Evolutionary conservation across 768 basidiomycete species (phyloP).

Genomic region (Candolleomyces eurysporus): DNA sequence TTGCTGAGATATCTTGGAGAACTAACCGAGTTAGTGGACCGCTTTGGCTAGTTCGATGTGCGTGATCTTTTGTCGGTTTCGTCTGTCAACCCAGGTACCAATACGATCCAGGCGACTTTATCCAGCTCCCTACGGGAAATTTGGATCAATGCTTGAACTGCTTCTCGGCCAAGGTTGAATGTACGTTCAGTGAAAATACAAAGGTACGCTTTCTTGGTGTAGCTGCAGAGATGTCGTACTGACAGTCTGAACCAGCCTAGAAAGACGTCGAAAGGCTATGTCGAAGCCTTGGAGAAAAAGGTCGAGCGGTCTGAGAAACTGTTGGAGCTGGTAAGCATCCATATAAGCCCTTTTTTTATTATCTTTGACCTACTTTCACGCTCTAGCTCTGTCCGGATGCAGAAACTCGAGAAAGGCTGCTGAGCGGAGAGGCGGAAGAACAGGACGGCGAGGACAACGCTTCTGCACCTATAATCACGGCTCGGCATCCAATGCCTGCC

Average conservation of each 20-base stretch:
- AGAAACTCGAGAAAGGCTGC: constrained; percentile 41
- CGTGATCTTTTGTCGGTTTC: constrained; percentile 2
- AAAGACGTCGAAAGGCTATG: constrained; percentile 34
- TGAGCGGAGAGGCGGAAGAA: no score
- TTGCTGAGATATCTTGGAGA: not conserved
- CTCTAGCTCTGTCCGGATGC: constrained; percentile 62
- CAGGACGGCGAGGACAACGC: no score
- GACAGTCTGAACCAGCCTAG: not conserved
- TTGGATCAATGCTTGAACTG: constrained; percentile 64
- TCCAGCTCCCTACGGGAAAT: constrained; percentile 6
- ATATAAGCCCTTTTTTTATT: not conserved
- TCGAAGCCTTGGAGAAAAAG: constrained; percentile 58
- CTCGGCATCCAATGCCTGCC: no score
- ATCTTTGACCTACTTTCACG: not conserved
- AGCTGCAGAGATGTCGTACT: constrained; percentile 12
- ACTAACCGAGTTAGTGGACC: not conserved
- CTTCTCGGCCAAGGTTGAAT: constrained; percentile 57
- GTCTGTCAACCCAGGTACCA: not conserved
- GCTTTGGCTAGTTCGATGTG: constrained; percentile 7
- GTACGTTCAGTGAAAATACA: constrained; percentile 66
- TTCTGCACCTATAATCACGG: no score
- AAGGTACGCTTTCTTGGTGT: constrained; percentile 39
- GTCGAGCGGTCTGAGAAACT: constrained; percentile 61
- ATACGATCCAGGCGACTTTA: constrained; percentile 6
- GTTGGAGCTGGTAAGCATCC: constrained; percentile 35